phyloP scores from a whole-genome alignment of 2,329 filamentous ascomycete genomes.

The Calonectria ilicicola region DNA sequence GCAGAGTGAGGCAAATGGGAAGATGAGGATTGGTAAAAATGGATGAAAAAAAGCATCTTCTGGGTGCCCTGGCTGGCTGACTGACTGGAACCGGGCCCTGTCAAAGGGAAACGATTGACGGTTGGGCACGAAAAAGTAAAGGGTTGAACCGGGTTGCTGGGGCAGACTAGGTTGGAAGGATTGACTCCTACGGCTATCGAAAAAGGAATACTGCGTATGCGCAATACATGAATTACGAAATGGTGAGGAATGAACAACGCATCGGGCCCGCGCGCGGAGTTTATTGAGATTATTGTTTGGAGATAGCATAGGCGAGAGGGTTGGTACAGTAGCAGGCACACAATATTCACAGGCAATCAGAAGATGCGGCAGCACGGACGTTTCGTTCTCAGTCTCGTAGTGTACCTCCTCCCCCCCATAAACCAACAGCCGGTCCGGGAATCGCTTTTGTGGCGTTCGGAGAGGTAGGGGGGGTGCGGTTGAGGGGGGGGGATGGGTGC shows the following conservation, averaged over 20 bases:
- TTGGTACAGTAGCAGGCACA: background rate
- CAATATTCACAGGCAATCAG: background rate
- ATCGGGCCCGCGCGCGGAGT: background rate
- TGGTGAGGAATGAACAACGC: background rate
- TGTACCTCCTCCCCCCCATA: background rate
- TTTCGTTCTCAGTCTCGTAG: background rate
- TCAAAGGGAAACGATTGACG: constrained; percentile 9
- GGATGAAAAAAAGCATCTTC: background rate
- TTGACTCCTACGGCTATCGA: background rate
- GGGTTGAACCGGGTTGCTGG: background rate
- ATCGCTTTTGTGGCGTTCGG: constrained; percentile 11
- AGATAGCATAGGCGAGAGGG: background rate
- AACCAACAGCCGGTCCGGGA: constrained; percentile 9
- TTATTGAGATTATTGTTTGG: background rate
- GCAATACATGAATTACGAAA: background rate
- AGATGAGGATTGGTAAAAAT: background rate
- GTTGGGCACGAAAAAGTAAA: background rate
- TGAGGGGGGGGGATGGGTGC: background rate
- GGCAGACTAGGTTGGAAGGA: background rate
- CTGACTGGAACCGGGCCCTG: background rate
- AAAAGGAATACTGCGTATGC: background rate
- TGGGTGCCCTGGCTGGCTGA: background rate
- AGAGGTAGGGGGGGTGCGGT: background rate
- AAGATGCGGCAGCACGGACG: background rate
- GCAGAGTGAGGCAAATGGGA: background rate